Evolutionary conservation across 805 yeast genomes (phyloP), one percentile per base, ranked within the genome.

Genomic region (Zygosaccharomyces bisporus): DNA sequence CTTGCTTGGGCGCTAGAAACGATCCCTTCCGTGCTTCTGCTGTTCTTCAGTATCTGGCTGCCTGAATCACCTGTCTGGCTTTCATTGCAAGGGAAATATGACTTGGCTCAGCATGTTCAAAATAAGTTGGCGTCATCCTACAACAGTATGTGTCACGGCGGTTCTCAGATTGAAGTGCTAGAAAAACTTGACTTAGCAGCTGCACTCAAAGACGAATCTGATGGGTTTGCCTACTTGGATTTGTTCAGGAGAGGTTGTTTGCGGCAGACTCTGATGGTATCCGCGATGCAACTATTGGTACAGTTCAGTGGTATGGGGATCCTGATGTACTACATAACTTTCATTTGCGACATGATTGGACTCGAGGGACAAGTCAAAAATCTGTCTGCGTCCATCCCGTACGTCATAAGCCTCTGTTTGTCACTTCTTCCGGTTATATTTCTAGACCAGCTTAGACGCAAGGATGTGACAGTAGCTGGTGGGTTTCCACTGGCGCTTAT

Each of bases 51-150:
- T 3, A 14, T 45, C 10, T 54, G 50, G 49, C 29, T 54, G 25
- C 56, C 61, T 3, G 84, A 80, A 54, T 75, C 83, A 3, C 83
- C 84, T 2, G 71, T 77, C 50, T 79, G 82, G 82, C 66, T 76
- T 34, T 73, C 73, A 0, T 16, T 51, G 3, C 53, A 47, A 18
- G 63, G 64, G 6, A 23, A 51, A 37, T 74, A 74, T 72, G 44
- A 45, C 2, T 61, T 66, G 38, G 74, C 76, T 10, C 63, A 70
- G 32, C 50, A 49, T 2, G 50, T 63, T 12, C 59, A 38, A 64
- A 70, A 45, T 57, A 70, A 46, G 58, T 71, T 56, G 50, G 66
- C 34, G 48, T 51, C 29, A 49, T 52, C 20, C 27, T 30, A 50
- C 50, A 39, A 51, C 39, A 37, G 45, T 8, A 30, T 14, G 19